A percentile compares a stretch with the other conserved stretches of the same genome.
These are phyloP conservation scores for Suillus lakei DNA, from an alignment of 768 basidiomycete genomes.

Conservation along the genomic window DNA sequence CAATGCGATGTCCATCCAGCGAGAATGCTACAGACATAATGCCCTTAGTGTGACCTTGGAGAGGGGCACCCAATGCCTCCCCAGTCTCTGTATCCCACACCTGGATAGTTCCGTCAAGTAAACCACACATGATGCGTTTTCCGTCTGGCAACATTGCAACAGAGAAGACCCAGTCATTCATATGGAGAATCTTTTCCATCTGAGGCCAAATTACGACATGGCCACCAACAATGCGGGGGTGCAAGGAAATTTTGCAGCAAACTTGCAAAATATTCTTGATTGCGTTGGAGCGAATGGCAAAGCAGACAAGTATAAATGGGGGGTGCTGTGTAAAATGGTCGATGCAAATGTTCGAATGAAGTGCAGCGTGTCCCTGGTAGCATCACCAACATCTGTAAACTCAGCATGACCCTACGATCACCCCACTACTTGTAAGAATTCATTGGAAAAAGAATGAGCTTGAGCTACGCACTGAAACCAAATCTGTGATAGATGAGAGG, in stretches of 20 bases:
- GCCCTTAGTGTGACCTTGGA: background rate
- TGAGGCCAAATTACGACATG: slow-evolving; percentile 6
- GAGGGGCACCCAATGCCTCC: background rate
- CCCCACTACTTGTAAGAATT: background rate
- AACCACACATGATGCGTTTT: slow-evolving; percentile 15
- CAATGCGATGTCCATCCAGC: slow-evolving; percentile 29
- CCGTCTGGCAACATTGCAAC: background rate
- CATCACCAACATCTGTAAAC: background rate
- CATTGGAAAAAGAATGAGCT: background rate
- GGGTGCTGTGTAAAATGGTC: slow-evolving; percentile 21
- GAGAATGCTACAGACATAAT: slow-evolving; percentile 27
- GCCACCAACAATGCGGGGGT: background rate
- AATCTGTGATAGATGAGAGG: background rate
- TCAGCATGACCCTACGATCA: background rate
- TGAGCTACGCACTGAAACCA: background rate
- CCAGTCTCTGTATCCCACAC: slow-evolving; percentile 8
- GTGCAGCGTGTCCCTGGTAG: slow-evolving; percentile 10
- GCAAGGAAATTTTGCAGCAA: slow-evolving; percentile 10
- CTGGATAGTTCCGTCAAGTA: slow-evolving; percentile 5
- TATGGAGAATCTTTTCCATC: background rate
- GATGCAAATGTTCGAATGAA: slow-evolving; percentile 19
- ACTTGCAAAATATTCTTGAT: slow-evolving; percentile 24
- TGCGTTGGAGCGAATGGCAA: slow-evolving; percentile 26
- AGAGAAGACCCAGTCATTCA: rapidly evolving
- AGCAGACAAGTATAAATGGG: slow-evolving; percentile 31